Base-by-base conservation (phyloP, 352 stramenopile species). In the Pythium aquatile region DNA sequence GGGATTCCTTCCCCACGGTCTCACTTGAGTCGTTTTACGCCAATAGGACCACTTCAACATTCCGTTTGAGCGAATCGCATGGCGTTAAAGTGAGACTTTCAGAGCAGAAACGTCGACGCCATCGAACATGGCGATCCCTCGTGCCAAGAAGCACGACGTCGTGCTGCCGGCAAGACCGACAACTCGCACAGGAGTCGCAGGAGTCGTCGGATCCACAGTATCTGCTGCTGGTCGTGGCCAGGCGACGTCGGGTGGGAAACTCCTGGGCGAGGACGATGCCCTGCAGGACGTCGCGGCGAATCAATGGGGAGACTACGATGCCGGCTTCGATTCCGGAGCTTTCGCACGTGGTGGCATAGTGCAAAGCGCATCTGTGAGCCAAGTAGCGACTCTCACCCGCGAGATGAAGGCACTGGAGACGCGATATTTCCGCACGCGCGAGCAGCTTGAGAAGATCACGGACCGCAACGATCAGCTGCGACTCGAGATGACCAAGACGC, bases 371-470 rank as follows among this genome's bases (percentile, higher is more conserved):
- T 47, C 53, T 17, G 17, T 59, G 55, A 94, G 85, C 53, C 73
- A 80, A 13, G 74, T 93, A 11, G 83, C 81, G 5, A 63, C 68
- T 7, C 69, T 94, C 1, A 92, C 85, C 9, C 77, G 82, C 7
- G 82, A 94, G 55, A 67, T 93, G 24, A 91, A 88, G 35, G 79
- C 71, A 20, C 68, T 94, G 7, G 86, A 94, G 56, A 79, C 82
- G 17, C 75, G 86, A 11, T 94, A 88, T 71, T 92, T 92, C 40
- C 82, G 83, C 59, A 94, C 79, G 37, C 82, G 85, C 9, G 58
- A 89, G 30, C 75, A 79, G 30, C 68, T 93, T 14, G 85, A 94
- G 48, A 93, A 91, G 49, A 66, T 75, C 2, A 75, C 70, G 20
- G 79, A 91, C 26, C 56, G 88, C 73, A 93, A 83, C 66, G 71